Evolutionary conservation across 2,329 filamentous ascomycete genomes (phyloP), one percentile per base, ranked within the genome.

Genomic region (Geosmithia flava): DNA sequence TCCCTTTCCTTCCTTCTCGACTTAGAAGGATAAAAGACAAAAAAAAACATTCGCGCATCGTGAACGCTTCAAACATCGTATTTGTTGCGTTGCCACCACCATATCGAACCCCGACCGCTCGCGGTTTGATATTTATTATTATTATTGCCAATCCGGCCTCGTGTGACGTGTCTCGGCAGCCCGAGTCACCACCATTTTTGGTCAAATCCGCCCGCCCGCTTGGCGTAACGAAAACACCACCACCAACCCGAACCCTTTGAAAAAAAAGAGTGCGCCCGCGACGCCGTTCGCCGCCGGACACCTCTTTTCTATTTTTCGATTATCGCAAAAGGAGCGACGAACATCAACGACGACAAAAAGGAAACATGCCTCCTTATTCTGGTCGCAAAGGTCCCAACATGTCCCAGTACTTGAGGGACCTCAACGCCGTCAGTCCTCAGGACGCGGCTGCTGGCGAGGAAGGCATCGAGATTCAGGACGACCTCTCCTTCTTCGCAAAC

Each of bases 341-440:
- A 30, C 29, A 30, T 7, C 7, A 37, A 37, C 11, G 6, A 37
- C 23, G 23, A 37, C 6, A 37, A 37, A 37, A 37, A 37, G n/a
- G n/a, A 37, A 16, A 37, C 33, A 37, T 37, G 33, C 33, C 33
- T 37, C 33, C 72, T 62, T 89, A 81, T 75, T 81, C 76, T 66
- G 83, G 82, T 60, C 84, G 87, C 53, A 81, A 85, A 61, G 85
- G 79, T 57, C 84, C 87, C 60, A 95, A 95, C 65, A 86, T 95
- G 68, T 89, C 88, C 60, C 84, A 89, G 61, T 95, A 93, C 70
- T 76, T 96, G 55, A 84, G 87, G 59, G 85, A 90, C 56, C 74
- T 96, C 58, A 95, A 95, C 71, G 78, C 81, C 52, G 71, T 83
- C 52, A 79, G 81, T 56, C 77, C 84, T 48, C 73, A 83, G 52